Percentiles rank a stretch among this genome's conserved stretches.
These are phyloP conservation scores for Didymosphaeria variabile DNA, from an alignment of 2,329 filamentous ascomycete species.

Conservation along the genomic window DNA sequence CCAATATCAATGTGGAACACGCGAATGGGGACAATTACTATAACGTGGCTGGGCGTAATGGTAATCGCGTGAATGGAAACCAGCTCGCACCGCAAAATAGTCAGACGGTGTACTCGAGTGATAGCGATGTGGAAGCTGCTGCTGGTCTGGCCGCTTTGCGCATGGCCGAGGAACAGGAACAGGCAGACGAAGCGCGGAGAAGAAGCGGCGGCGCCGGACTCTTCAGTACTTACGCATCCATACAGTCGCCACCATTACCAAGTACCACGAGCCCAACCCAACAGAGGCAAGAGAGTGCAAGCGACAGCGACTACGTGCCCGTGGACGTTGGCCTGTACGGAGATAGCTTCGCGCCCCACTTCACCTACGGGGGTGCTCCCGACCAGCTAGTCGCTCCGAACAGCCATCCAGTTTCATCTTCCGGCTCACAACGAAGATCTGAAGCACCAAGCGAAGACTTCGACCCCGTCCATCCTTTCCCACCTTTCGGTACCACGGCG, in stretches of 20 bases:
- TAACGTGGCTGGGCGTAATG: constrained; percentile 36
- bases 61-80: constrained; percentile 57
- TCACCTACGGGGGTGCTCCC: constrained; percentile 67
- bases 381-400: constrained; percentile 49
- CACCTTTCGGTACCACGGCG: constrained; percentile 66
- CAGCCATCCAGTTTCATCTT: constrained; percentile 53
- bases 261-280: constrained; percentile 20
- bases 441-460: constrained; percentile 54
- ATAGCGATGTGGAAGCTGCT: constrained; percentile 87
- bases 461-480: constrained; percentile 66
- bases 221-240: constrained; percentile 58
- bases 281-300: constrained; percentile 46
- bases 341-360: constrained; percentile 72
- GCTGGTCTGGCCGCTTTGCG: constrained; percentile 85
- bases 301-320: constrained; percentile 74
- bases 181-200: constrained; percentile 65
- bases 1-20: constrained; percentile 49
- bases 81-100: constrained; percentile 52
- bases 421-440: constrained; percentile 56
- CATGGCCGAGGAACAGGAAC: constrained; percentile 81
- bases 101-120: constrained; percentile 53
- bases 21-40: constrained; percentile 45
- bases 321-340: constrained; percentile 80
- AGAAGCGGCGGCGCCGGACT: constrained; percentile 65
- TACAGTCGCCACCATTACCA: constrained; percentile 55